These are phyloP conservation scores for Acrodontium crateriforme DNA, from an alignment of 2,329 filamentous ascomycete genomes.

Conservation along the genomic window DNA sequence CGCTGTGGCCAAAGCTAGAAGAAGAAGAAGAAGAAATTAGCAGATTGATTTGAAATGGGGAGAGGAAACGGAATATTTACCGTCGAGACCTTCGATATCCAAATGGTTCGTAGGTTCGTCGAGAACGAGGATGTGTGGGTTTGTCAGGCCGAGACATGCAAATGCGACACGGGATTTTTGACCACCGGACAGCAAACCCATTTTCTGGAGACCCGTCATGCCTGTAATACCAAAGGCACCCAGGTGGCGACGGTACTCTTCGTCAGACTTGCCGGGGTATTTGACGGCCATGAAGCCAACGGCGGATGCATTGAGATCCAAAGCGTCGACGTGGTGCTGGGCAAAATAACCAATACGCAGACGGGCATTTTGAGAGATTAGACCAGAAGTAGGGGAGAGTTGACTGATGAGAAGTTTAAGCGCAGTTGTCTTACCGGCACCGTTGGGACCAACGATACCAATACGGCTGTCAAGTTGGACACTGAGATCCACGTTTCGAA, in stretches of 20 bases:
- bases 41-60: too few relatives aligned
- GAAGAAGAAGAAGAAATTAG: too few relatives aligned
- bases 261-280: slow-evolving; percentile 82
- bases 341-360: slow-evolving; percentile 93
- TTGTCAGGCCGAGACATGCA: slow-evolving; percentile 83
- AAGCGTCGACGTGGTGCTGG: slow-evolving; percentile 92
- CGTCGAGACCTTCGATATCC: slow-evolving; percentile 97
- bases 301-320: slow-evolving; percentile 77
- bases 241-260: slow-evolving; percentile 90
- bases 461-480: slow-evolving; percentile 97
- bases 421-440: slow-evolving; percentile 97
- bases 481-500: slow-evolving; percentile 81
- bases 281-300: slow-evolving; percentile 92
- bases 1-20: slow-evolving; percentile 69
- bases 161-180: slow-evolving; percentile 98
- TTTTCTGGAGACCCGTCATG: slow-evolving; percentile 92
- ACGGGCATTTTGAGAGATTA: slow-evolving; percentile 79
- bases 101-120: slow-evolving; percentile 98
- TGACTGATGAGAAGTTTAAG: slow-evolving; percentile 91
- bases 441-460: slow-evolving; percentile 97
- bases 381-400: slow-evolving; percentile 58
- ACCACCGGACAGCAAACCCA: slow-evolving; percentile 85
- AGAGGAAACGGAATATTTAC: too few relatives aligned
- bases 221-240: slow-evolving; percentile 79
- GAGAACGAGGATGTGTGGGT: slow-evolving; percentile 92